These are phyloP conservation scores for Arthrobotrys conoides DNA, from an alignment of 2,329 filamentous ascomycete species.

Conservation along the genomic window DNA sequence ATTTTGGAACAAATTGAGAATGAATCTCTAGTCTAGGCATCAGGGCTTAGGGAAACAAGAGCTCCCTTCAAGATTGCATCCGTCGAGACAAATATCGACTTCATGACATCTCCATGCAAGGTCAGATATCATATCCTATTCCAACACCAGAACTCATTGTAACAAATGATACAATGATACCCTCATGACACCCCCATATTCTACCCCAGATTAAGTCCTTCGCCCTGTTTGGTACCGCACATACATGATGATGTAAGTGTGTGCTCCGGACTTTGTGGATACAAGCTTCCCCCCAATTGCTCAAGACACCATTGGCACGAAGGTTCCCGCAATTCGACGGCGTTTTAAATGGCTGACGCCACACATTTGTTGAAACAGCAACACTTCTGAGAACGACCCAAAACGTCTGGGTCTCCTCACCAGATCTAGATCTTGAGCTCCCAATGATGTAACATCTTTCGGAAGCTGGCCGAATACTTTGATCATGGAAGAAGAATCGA, in stretches of 20 bases:
- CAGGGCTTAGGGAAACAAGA: constrained; percentile 2
- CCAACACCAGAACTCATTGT: constrained; percentile 12
- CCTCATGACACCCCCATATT: constrained; percentile 6
- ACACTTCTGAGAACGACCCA: constrained; percentile 29
- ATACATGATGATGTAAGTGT: background rate
- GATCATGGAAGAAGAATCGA: too few species aligned
- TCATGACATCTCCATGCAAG: background rate
- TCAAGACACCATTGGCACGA: constrained; percentile 16
- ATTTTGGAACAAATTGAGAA: background rate
- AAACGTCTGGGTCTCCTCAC: constrained; percentile 25
- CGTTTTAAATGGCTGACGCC: constrained; percentile 28
- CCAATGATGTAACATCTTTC: constrained; percentile 13
- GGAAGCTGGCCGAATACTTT: background rate
- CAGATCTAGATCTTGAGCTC: background rate
- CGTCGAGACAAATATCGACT: background rate
- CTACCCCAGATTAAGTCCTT: constrained; percentile 15
- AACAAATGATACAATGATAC: constrained; percentile 1
- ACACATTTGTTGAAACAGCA: constrained; percentile 16
- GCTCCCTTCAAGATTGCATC: background rate
- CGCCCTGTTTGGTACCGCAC: background rate
- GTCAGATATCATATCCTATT: background rate
- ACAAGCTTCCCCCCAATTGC: constrained; percentile 28
- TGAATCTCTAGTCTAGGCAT: background rate
- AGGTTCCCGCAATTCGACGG: constrained; percentile 27
- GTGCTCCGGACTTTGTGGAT: background rate